These are phyloP conservation scores for Physcia stellaris DNA, from an alignment of 495 filamentous ascomycete genomes.

Conservation along the genomic window DNA sequence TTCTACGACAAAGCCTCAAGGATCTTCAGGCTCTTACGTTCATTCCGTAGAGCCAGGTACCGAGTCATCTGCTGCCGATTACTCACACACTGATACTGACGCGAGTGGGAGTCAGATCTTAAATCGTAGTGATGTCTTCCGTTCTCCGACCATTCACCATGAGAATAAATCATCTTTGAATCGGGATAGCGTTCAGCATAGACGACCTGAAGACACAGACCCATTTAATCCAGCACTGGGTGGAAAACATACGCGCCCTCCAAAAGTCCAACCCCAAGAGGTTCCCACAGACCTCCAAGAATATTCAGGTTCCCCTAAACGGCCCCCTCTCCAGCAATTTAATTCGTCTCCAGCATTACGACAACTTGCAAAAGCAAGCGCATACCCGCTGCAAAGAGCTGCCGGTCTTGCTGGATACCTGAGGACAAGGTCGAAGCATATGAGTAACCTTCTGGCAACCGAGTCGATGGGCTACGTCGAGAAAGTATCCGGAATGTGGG, in stretches of 20 bases:
- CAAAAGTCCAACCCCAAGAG: conserved; percentile 9
- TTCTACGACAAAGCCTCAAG: conserved; percentile 38
- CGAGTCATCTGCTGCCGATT: conserved; percentile 51
- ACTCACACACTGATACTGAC: conserved; percentile 60
- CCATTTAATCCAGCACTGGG: conserved; percentile 17
- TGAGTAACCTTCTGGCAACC: conserved; percentile 75
- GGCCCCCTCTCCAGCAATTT: conserved; percentile 17
- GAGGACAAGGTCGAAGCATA: conserved; percentile 57
- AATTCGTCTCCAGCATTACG: conserved; percentile 46
- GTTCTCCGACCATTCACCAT: conserved; percentile 58
- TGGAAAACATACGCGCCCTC: too few relatives aligned
- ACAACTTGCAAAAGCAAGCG: conserved; percentile 58
- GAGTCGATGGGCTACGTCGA: conserved; percentile 97
- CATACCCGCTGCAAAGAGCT: conserved; percentile 75
- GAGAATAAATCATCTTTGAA: conserved; percentile 22
- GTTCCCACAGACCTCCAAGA: conserved; percentile 7
- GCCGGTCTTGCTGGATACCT: conserved; percentile 75
- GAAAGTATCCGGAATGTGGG: conserved; percentile 96
- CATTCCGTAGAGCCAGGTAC: conserved; percentile 58
- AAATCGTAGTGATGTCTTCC: conserved; percentile 74
- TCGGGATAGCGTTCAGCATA: conserved; percentile 16
- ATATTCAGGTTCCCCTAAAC: conserved; percentile 4
- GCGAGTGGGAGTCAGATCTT: conserved; percentile 86
- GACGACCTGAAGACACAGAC: conserved; percentile 31
- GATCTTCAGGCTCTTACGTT: conserved; percentile 64